Conservation (phyloP, 805 yeast genomes). For the Kregervanrija delftensis region DNA sequence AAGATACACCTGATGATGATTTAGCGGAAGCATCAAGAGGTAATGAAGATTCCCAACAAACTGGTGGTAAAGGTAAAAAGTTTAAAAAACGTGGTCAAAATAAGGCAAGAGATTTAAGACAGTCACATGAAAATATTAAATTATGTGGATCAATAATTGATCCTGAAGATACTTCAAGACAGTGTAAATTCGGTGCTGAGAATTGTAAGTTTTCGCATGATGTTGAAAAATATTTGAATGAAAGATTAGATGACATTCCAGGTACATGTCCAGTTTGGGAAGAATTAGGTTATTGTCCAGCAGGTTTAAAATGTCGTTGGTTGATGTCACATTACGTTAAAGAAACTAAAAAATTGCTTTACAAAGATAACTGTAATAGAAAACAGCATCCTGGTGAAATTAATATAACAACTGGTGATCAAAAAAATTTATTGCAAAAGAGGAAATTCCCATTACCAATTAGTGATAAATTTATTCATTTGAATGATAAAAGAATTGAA, state of each 20-base stretch:
- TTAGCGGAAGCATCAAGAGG: slow-evolving; percentile 35
- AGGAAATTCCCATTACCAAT: slow-evolving; percentile 52
- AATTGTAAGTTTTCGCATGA: slow-evolving; percentile 77
- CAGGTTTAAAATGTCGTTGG: slow-evolving; percentile 92
- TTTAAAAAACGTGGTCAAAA: slow-evolving; percentile 64
- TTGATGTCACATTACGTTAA: slow-evolving; percentile 58
- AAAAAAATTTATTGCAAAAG: slow-evolving; percentile 46
- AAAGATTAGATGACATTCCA: slow-evolving; percentile 65
- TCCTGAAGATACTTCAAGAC: slow-evolving; percentile 35
- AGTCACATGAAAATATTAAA: slow-evolving; percentile 54
- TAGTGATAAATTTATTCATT: slow-evolving; percentile 49
- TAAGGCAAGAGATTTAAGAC: slow-evolving; percentile 71
- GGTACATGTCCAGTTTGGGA: slow-evolving; percentile 81
- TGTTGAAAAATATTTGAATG: slow-evolving; percentile 50
- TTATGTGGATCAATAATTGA: slow-evolving; percentile 61
- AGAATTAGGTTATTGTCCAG: slow-evolving; percentile 84
- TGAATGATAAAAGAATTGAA: slow-evolving; percentile 41
- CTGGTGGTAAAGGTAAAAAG: slow-evolving; percentile 36
- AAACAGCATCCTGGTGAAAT: slow-evolving; percentile 41
- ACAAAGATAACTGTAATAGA: slow-evolving; percentile 33
- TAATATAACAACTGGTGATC: slow-evolving; percentile 48
- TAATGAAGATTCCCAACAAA: slow-evolving; percentile 21
- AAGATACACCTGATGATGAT: slow-evolving; percentile 33
- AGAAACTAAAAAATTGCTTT: slow-evolving; percentile 38
- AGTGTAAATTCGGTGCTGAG: slow-evolving; percentile 61